Conservation (phyloP, 768 basidiomycete species). For the Russula lepida region DNA sequence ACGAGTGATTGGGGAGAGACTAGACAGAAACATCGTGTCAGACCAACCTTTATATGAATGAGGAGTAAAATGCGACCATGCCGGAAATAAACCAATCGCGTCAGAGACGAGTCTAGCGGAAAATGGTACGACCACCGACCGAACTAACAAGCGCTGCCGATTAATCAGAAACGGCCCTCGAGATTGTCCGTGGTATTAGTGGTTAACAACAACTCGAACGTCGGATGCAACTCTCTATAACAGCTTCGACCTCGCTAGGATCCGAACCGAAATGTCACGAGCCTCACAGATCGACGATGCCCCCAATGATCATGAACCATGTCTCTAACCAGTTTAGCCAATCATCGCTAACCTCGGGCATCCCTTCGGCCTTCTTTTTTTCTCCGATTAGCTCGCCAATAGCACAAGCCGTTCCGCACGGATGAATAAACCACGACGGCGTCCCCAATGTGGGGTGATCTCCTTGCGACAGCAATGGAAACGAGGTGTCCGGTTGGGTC, state of each 20-base stretch:
- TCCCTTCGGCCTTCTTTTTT: conserved; percentile 28
- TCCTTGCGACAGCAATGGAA: conserved; percentile 77
- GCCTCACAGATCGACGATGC: conserved; percentile 46
- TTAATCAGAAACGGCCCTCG: not conserved
- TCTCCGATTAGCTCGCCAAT: conserved; percentile 64
- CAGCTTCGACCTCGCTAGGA: not conserved
- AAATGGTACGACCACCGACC: conserved; percentile 20
- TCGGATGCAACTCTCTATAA: not conserved
- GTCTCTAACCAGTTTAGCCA: conserved; percentile 49
- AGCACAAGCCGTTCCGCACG: conserved; percentile 63
- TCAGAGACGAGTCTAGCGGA: conserved; percentile 7
- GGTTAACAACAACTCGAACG: not conserved
- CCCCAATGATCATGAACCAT: conserved; percentile 73
- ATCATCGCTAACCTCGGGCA: conserved; percentile 23
- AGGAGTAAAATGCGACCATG: conserved; percentile 15
- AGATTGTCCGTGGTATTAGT: not conserved
- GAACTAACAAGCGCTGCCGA: conserved; percentile 13
- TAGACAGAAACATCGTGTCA: conserved; percentile 11
- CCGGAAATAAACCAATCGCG: conserved; percentile 22
- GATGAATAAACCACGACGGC: conserved; percentile 82
- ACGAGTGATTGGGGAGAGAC: conserved; percentile 36
- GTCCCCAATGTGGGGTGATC: conserved; percentile 75
- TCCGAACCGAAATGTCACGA: not conserved
- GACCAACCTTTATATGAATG: not conserved
- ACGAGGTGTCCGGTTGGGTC: conserved; percentile 40